A percentile compares a stretch with the other conserved stretches of the same genome.
These are phyloP conservation scores for Hippophae rhamnoides DNA, from an alignment of 306 rosid species.

Conservation along the genomic window DNA sequence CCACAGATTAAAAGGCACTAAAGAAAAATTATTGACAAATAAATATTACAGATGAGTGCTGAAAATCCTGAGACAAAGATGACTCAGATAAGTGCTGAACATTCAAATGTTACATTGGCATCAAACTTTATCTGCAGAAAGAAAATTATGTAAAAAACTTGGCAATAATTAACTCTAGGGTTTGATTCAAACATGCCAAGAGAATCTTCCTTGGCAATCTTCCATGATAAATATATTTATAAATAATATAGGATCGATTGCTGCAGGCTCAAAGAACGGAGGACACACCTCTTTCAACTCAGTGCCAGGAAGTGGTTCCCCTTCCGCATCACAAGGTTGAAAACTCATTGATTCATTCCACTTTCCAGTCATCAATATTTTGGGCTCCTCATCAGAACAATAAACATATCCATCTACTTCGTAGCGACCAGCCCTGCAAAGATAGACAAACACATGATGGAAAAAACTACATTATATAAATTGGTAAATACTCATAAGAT, in stretches of 20 bases:
- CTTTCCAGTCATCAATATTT: conserved; percentile 84
- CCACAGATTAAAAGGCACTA: too few species aligned
- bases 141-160: too few species aligned
- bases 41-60: too few species aligned
- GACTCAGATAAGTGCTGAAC: too few species aligned
- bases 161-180: too few species aligned
- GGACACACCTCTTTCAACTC: conserved; percentile 72
- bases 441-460: conserved; percentile 5
- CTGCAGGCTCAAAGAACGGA: not conserved
- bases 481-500: not conserved
- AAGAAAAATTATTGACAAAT: too few species aligned
- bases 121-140: too few species aligned
- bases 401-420: conserved; percentile 96
- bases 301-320: conserved; percentile 79
- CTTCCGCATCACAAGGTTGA: conserved; percentile 83
- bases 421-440: conserved; percentile 74
- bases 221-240: too few species aligned
- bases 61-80: too few species aligned
- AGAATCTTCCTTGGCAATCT: too few species aligned
- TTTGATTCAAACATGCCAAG: too few species aligned
- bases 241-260: not conserved
- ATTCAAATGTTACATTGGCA: too few species aligned
- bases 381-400: conserved; percentile 80
- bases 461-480: not conserved
- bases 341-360: conserved; percentile 80